Evolutionary conservation across 306 rosid species (phyloP).

Genomic region (Pyrus bretschneideri): DNA sequence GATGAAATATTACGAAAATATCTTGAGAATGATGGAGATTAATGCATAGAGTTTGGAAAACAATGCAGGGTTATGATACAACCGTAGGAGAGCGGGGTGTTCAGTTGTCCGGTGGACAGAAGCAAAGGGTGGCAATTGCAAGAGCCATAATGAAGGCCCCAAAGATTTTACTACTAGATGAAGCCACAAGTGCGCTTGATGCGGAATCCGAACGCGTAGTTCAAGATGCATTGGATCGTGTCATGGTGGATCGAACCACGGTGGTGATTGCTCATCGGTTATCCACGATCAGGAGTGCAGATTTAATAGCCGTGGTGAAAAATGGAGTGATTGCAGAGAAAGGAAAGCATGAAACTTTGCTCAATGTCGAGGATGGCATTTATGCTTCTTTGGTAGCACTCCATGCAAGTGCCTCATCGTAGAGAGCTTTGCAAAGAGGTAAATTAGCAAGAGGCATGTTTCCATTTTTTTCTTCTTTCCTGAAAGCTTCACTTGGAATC

Average conservation of each 20-base stretch:
- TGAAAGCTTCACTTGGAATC: too few species aligned
- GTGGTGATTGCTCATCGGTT: conserved; percentile 62
- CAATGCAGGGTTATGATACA: conserved; percentile 55
- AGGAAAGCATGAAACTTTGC: conserved; percentile 26
- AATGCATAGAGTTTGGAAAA: background rate
- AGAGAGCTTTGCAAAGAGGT: background rate
- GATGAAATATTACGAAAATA: background rate
- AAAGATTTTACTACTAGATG: conserved; percentile 51
- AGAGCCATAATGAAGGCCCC: conserved; percentile 59
- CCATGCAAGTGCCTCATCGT: conserved; percentile 24
- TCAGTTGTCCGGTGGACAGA: conserved; percentile 60
- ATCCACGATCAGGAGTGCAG: conserved; percentile 56
- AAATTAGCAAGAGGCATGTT: too few species aligned
- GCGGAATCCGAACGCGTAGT: conserved; percentile 69
- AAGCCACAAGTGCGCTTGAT: conserved; percentile 77
- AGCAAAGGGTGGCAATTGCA: conserved; percentile 66
- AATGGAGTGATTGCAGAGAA: conserved; percentile 48
- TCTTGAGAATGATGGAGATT: background rate
- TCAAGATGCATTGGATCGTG: conserved; percentile 60
- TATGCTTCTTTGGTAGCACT: conserved; percentile 27
- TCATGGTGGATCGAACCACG: conserved; percentile 56
- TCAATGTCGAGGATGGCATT: conserved; percentile 14
- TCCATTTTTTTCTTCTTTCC: too few species aligned
- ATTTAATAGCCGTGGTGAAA: conserved; percentile 50
- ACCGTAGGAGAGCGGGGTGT: conserved; percentile 52